Evolutionary conservation across 192 early-diverging fungal genomes (phyloP).

Genomic region (Backusella macrospora): DNA sequence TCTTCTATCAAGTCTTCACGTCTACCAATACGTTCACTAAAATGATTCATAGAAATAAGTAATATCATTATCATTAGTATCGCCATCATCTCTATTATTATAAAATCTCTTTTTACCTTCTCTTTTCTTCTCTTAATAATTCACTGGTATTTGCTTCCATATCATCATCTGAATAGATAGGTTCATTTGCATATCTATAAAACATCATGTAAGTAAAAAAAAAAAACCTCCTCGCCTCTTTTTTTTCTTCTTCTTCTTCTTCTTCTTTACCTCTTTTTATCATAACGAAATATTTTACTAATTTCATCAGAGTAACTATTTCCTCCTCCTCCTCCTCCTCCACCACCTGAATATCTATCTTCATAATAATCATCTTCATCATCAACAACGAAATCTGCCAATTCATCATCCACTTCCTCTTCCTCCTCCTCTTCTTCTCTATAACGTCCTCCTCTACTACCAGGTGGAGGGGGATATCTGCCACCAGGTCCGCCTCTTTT

Average conservation of each 20-base stretch:
- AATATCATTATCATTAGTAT: no score
- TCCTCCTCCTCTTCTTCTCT: constrained; percentile 37
- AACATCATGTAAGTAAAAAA: neutral
- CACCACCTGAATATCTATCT: neutral
- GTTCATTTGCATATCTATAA: constrained; percentile 38
- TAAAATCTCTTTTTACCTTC: no score
- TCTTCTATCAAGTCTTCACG: constrained; percentile 43
- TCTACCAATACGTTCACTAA: constrained; percentile 35
- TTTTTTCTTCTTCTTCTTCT: neutral
- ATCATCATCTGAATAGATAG: constrained; percentile 42
- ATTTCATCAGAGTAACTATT: constrained; percentile 35
- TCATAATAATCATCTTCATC: constrained; percentile 36
- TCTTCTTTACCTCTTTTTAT: constrained; percentile 32
- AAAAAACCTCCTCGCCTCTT: no score
- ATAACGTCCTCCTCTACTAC: neutral
- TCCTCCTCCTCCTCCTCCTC: neutral
- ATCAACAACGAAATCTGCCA: constrained; percentile 39
- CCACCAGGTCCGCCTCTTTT: neutral
- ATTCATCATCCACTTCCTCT: constrained; percentile 29
- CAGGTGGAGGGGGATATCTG: neutral
- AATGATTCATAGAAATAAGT: no score
- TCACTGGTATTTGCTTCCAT: constrained; percentile 48
- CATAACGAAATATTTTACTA: constrained; percentile 40
- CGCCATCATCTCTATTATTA: no score
- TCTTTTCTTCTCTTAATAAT: constrained; percentile 40